Percentiles rank a stretch among this genome's conserved stretches.
Evolutionary conservation across 345 rosid genomes (phyloP).

Genomic region (Nephelium lappaceum): DNA sequence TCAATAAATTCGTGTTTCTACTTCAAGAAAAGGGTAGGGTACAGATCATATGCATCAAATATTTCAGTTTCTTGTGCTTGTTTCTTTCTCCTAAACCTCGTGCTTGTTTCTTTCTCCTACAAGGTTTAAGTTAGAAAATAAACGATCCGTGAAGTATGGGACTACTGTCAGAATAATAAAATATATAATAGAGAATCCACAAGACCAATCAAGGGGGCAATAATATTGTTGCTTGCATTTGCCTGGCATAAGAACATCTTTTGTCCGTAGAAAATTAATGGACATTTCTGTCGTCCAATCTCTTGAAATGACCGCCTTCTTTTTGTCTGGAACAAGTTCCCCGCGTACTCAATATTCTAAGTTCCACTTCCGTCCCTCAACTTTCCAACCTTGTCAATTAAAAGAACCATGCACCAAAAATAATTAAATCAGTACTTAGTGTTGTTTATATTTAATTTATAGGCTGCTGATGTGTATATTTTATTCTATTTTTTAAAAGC

Average conservation of each 20-base stretch:
- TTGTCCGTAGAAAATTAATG: not conserved
- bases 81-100: not conserved
- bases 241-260: constrained; percentile 3
- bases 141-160: not conserved
- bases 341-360: not conserved
- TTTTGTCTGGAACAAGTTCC: constrained; percentile 15
- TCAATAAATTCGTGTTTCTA: constrained; percentile 2
- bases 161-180: not conserved
- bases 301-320: constrained; percentile 8
- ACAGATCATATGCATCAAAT: not conserved
- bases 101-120: too few relatives aligned
- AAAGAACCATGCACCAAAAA: not conserved
- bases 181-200: not conserved
- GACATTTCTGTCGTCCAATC: not conserved
- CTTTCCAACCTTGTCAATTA: too few relatives aligned
- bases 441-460: not conserved
- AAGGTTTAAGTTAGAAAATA: too few relatives aligned
- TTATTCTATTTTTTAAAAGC: not conserved
- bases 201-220: not conserved
- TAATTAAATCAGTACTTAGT: not conserved
- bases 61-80: not conserved
- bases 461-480: not conserved
- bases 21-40: not conserved
- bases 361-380: not conserved
- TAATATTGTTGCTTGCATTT: constrained; percentile 1